Base-by-base conservation (phyloP, 2,329 filamentous ascomycete genomes). In the Cytospora chrysosperma region DNA sequence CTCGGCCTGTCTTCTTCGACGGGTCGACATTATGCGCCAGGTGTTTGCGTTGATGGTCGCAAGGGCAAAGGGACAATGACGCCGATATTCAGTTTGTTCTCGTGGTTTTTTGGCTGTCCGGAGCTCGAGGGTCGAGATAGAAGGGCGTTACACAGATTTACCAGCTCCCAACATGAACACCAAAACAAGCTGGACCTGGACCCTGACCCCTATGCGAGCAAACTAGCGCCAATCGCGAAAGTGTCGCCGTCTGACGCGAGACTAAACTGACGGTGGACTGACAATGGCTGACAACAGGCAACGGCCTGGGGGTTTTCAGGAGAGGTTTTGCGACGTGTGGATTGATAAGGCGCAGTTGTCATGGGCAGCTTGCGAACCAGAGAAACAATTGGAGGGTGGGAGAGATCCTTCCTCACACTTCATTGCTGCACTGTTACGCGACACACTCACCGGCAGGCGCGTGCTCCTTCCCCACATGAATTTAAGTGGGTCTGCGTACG, bases 11-110 rank as follows among this genome's bases (percentile, higher is more conserved):
- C 75, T 74, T 67, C 75, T 75, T 67, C 76, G 72, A 57, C 73
- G 76, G 71, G 76, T 76, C 73, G 74, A 76, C 77, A 79, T 79
- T 61, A 67, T 68, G 67, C 65, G 61, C 62, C 21, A 26, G 43
- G 54, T 56, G n/a, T 10, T 24, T 24, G 27, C 21, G 49, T 34
- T 43, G 54, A 55, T 61, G 43, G 27, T 8, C 51, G 59, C 51
- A 28, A 26, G 27, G 58, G n/a, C 43, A 34, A 17, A 32, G 12
- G 40, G 17, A n/a, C n/a, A 15, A 28, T 15, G 13, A 49, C 26
- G 26, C 37, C n/a, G 43, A 10, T 9, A 9, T 47, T n/a, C n/a
- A 24, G 43, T 12, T 17, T 47, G 19, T 47, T 15, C 6, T 24
- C n/a, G 43, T 47, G 13, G 24, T 53, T 34, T n/a, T 28, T 27